Conservation (phyloP, 192 early-diverging fungal genomes). For the Mortierella alpina region DNA sequence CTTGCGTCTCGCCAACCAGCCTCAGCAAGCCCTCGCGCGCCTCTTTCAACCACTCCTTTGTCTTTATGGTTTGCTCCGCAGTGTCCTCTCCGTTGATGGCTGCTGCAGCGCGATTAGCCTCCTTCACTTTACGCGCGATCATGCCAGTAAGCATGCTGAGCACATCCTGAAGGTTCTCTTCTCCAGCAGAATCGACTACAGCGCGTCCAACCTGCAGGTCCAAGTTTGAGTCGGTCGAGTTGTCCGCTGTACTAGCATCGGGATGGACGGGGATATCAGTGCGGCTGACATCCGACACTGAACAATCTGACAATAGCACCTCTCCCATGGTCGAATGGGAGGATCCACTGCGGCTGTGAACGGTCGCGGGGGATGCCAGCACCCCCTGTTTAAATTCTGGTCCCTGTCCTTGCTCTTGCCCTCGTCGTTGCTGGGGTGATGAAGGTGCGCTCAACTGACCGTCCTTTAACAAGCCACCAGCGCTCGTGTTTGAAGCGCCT, state of each 20-base stretch:
- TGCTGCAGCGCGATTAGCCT: not conserved
- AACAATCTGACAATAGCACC: not conserved
- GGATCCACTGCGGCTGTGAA: not conserved
- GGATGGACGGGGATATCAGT: no score
- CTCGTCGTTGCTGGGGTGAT: not conserved
- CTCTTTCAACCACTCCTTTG: slow-evolving; percentile 38
- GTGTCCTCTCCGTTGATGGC: not conserved
- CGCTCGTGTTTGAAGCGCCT: no score
- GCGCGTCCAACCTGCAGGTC: not conserved
- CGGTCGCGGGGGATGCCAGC: slow-evolving; percentile 8
- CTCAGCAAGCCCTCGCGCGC: slow-evolving; percentile 35
- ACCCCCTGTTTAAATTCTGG: not conserved
- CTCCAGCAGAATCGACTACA: not conserved
- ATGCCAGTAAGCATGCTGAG: slow-evolving; percentile 31
- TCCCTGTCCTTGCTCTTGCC: not conserved
- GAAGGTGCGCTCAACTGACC: not conserved
- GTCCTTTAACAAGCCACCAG: no score
- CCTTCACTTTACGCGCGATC: slow-evolving; percentile 20
- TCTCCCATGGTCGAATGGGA: not conserved
- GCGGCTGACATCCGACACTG: not conserved
- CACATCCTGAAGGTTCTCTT: slow-evolving; percentile 17
- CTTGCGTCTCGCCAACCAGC: slow-evolving; percentile 38
- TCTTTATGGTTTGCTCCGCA: not conserved
- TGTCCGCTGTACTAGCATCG: not conserved
- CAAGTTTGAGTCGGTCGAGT: not conserved